Evolutionary conservation across 768 basidiomycete genomes (phyloP), one percentile per base, ranked within the genome.

Genomic region (Boletus sensibilis): DNA sequence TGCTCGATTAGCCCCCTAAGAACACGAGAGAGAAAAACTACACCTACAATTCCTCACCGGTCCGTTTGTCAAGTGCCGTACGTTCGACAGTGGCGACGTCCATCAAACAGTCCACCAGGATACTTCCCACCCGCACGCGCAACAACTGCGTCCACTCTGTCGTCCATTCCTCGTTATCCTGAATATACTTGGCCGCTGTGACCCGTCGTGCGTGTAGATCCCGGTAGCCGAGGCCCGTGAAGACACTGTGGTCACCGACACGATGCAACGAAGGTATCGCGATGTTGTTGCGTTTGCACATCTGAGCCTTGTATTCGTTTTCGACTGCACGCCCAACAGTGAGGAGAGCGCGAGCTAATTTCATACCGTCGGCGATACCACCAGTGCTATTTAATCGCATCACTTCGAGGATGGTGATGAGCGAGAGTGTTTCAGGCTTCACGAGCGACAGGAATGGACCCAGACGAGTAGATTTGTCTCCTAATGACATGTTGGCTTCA

Each of bases 351-450:
- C 92, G 80, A 1, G 94, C 82, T 0, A 92, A 88, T 72, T 97
- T 96, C 87, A 96, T 92, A 5, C 94, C 95, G 39, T 87, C 83
- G 0, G 77, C 64, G n/a, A 94, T 78, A 13, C 91, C 90, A 7
- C 91, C 89, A 1, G 82, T 77, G 7, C 90, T 87, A 33, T 87
- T 83, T 12, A 94, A 70, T 6, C 90, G 83, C 87, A 98, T 89
- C 40, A 93, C 70, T 69, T 97, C 94, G 37, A 94, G 79, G 63
- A 98, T 93, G 11, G 91, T 90, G 64, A 98, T 85, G 18, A 96
- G 76, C 0, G 93, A 94, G 8, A 98, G 80, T 58, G 86, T 89
- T 50, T 91, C 85, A 1, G 90, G 78, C 18, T 84, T 80, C 25
- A 98, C 78, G 2, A 95, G 82, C 5, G 79, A 75, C 18, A 97